These are phyloP conservation scores for Brassica balearica DNA, from an alignment of 441 rosid genomes.

Conservation along the genomic window DNA sequence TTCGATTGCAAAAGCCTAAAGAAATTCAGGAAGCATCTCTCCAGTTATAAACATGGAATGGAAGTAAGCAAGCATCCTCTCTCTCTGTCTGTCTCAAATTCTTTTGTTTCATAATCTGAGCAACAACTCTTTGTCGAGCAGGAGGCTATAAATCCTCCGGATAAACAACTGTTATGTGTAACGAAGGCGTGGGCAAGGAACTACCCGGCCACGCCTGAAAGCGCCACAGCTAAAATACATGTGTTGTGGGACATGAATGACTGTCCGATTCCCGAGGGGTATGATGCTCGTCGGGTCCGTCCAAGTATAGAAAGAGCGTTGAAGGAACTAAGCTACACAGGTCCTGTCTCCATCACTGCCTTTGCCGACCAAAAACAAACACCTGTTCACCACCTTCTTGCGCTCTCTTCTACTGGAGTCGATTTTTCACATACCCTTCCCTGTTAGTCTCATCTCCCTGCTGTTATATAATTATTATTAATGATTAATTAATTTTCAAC, in stretches of 20 bases:
- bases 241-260: neutral
- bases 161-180: neutral
- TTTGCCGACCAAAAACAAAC: neutral
- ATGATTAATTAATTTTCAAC: no score
- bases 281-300: conserved; percentile 4
- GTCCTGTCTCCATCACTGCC: conserved; percentile 3
- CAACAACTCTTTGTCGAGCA: neutral
- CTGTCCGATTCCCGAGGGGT: conserved; percentile 11
- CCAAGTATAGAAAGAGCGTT: conserved; percentile 2
- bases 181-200: neutral
- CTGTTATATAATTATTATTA: no score
- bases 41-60: neutral
- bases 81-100: no score
- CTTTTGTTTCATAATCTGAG: neutral
- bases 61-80: neutral
- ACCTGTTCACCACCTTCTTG: neutral
- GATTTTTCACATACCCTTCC: neutral
- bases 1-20: neutral
- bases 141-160: neutral
- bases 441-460: neutral
- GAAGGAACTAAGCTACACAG: conserved; percentile 6
- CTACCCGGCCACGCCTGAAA: neutral
- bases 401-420: conserved; percentile 5
- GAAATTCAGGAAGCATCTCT: conserved; percentile 17
- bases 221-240: neutral